Evolutionary conservation across 1,284 basidiomycete genomes (phyloP).

Genomic region (Leccinum fuscescens): DNA sequence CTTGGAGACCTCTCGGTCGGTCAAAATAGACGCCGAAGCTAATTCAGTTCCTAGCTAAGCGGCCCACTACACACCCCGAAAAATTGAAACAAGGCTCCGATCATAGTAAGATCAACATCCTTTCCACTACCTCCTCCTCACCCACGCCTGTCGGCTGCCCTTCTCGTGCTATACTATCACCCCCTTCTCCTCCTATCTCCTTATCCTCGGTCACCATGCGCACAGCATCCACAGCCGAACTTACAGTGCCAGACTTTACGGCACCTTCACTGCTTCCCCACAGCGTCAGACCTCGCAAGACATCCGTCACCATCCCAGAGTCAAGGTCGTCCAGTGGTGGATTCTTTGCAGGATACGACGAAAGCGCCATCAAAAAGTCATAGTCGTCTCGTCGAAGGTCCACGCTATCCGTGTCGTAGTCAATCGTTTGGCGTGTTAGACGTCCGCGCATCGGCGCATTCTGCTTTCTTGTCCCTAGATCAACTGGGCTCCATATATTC

Average conservation of each 20-base stretch:
- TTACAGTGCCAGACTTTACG: constrained; percentile 1
- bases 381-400: constrained; percentile 38
- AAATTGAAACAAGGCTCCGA: constrained; percentile 1
- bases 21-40: not conserved
- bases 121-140: constrained; percentile 29
- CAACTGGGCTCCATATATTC: constrained; percentile 45
- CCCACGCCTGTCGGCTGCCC: constrained; percentile 1
- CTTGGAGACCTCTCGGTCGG: not conserved
- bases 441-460: constrained; percentile 35
- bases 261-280: constrained; percentile 30
- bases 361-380: constrained; percentile 44
- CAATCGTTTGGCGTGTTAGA: constrained; percentile 15
- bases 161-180: constrained; percentile 1
- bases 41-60: constrained; percentile 18
- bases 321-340: constrained; percentile 40
- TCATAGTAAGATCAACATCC: constrained; percentile 23
- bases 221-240: not conserved
- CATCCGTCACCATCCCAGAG: constrained; percentile 42
- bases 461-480: constrained; percentile 34
- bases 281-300: constrained; percentile 42
- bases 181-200: not conserved
- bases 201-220: not conserved
- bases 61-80: constrained; percentile 12
- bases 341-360: constrained; percentile 37
- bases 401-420: constrained; percentile 11